Evolutionary conservation across 352 stramenopile species (phyloP).

Genomic region (Aphanomyces stellatus): DNA sequence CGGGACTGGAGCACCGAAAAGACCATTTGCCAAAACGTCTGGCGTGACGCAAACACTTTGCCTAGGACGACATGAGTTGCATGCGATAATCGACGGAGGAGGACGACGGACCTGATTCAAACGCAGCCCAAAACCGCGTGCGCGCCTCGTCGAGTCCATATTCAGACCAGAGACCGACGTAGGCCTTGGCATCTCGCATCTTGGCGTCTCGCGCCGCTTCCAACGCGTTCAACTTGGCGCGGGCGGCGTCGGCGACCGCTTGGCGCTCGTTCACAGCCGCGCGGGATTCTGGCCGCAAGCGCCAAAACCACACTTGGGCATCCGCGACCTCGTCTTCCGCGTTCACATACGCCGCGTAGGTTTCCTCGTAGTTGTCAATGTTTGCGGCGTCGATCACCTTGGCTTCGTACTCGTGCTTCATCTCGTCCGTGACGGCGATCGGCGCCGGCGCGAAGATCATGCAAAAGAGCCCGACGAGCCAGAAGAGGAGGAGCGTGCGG

Average conservation of each 20-base stretch:
- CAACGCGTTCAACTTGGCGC: conserved; percentile 40
- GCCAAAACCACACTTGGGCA: conserved; percentile 83
- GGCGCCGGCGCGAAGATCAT: conserved; percentile 66
- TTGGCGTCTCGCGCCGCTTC: conserved; percentile 50
- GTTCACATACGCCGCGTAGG: conserved; percentile 42
- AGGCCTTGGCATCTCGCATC: conserved; percentile 71
- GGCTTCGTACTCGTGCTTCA: conserved; percentile 64
- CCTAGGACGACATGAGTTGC: neutral
- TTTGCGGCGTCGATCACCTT: conserved; percentile 71
- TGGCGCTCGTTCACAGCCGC: conserved; percentile 47
- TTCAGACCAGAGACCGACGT: conserved; percentile 75
- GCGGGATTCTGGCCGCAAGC: conserved; percentile 68
- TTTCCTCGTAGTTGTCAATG: conserved; percentile 65
- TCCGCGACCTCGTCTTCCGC: conserved; percentile 52
- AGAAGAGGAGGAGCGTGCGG: conserved; percentile 52
- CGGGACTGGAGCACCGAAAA: conserved; percentile 54
- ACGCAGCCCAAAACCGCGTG: conserved; percentile 67
- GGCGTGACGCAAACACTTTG: conserved; percentile 79
- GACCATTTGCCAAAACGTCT: conserved; percentile 84
- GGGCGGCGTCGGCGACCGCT: conserved; percentile 47
- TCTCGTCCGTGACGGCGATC: conserved; percentile 46
- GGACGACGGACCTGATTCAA: conserved; percentile 42
- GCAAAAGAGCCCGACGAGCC: conserved; percentile 73
- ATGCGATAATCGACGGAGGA: neutral
- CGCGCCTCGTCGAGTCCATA: conserved; percentile 71